Base-by-base conservation (phyloP, 495 filamentous ascomycete species). In the Collariella sp. region DNA sequence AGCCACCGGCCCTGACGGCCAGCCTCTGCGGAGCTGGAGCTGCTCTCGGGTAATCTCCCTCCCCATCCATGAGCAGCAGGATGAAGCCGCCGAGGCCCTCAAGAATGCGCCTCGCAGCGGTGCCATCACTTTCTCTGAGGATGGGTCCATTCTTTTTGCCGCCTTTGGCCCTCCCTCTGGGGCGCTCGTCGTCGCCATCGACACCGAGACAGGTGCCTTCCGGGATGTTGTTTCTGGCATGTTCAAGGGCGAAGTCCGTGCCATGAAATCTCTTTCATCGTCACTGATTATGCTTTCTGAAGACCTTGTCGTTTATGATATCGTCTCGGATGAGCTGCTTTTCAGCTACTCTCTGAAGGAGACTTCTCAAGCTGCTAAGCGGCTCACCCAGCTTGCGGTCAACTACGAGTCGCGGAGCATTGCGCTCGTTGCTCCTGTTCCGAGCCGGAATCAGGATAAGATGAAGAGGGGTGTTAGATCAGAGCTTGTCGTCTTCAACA, bases 121-220 rank as follows among this genome's bases (percentile, higher is more conserved):
- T 19, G 70, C 74, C 42, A 66, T 95, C 41, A 72, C 82, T 16
- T 95, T 87, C 66, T 94, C 91, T 2, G 78, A 85, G 50, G 93
- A 98, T 67, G 90, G 89, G 2, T 96, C 94, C 4, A 77, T 88
- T 2, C 74, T 97, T 24, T 93, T 88, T 29, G 83, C 71, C 55
- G 72, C 75, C 24, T 61, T 70, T 22, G 71, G 70, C 16, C 63
- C 68, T 22, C 47, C 66, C 16, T 67, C 74, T 11, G 69, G 74
- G 22, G 78, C 74, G 4, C 62, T 78, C 12, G 60, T 87, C 52
- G 68, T 87, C 39, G 65, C 64, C 23, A 76, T 88, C 52, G 78
- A 86, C 59, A 72, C 83, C 2, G 67, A 70, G 46, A 77, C 75
- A 2, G 84, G 84, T 1, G 62, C 60, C 18, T 66, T 87, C 49